phyloP scores from a whole-genome alignment of 768 basidiomycete species.

The Naganishia onofrii region DNA sequence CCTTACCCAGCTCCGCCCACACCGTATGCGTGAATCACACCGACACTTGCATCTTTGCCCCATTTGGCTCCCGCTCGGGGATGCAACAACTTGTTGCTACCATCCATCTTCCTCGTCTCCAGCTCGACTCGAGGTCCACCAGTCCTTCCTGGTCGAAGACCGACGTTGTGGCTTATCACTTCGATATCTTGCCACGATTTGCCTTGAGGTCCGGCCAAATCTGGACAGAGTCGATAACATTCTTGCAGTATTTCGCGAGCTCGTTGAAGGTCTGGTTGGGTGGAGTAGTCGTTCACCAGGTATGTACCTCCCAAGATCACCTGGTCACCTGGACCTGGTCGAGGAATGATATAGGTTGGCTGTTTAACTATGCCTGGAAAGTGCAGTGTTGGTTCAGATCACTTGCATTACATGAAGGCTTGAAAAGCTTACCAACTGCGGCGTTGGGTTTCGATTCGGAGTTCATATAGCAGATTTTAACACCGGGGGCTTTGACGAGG shows the following conservation, averaged over 20 bases:
- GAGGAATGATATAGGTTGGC: constrained; percentile 64
- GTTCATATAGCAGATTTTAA: constrained; percentile 54
- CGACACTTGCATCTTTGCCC: constrained; percentile 37
- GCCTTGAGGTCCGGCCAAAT: constrained; percentile 52
- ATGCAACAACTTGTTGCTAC: constrained; percentile 32
- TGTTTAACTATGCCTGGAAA: constrained; percentile 33
- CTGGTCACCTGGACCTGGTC: constrained; percentile 55
- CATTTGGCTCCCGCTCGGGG: constrained; percentile 34
- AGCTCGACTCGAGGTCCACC: constrained; percentile 63
- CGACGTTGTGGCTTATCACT: constrained; percentile 61
- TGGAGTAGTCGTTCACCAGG: constrained; percentile 56
- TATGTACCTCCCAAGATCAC: constrained; percentile 64
- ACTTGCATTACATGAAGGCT: not conserved
- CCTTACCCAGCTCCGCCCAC: constrained; percentile 54
- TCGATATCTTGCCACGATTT: constrained; percentile 53
- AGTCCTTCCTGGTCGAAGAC: constrained; percentile 60
- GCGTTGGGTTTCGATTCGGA: constrained; percentile 22
- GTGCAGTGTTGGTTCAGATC: not conserved
- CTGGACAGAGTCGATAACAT: constrained; percentile 53
- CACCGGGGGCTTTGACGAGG: constrained; percentile 65
- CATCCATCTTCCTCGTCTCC: constrained; percentile 50
- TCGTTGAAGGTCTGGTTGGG: constrained; percentile 56
- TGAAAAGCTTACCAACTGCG: not conserved
- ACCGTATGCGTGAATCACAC: constrained; percentile 63
- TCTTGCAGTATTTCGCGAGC: constrained; percentile 57